These are phyloP conservation scores for Mycena metata DNA, from an alignment of 768 basidiomycete species.

Conservation along the genomic window DNA sequence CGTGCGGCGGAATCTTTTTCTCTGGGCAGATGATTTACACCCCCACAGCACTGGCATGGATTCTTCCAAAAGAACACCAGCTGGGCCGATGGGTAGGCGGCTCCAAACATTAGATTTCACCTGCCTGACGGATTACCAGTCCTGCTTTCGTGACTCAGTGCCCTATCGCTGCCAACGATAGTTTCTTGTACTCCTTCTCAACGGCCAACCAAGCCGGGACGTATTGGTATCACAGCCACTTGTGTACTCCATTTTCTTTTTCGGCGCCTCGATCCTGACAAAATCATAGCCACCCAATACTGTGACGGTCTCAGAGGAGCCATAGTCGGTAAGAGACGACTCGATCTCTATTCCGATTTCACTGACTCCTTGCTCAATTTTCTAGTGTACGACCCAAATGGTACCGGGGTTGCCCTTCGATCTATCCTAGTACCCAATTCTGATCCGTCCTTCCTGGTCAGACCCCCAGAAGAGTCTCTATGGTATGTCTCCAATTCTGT, in stretches of 20 bases:
- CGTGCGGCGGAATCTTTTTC: not conserved
- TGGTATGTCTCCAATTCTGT: not conserved
- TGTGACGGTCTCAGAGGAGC: slow-evolving; percentile 63
- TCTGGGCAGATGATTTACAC: not conserved
- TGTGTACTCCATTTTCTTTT: slow-evolving; percentile 5
- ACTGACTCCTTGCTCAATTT: no score
- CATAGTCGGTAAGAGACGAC: slow-evolving; percentile 39
- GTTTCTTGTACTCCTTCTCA: slow-evolving; percentile 50
- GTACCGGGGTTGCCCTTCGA: no score
- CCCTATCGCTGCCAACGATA: slow-evolving; percentile 48
- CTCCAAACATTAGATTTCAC: slow-evolving; percentile 40
- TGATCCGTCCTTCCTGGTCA: no score
- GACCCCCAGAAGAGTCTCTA: slow-evolving; percentile 45
- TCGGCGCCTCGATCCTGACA: not conserved
- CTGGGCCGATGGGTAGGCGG: slow-evolving; percentile 50
- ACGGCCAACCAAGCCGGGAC: slow-evolving; percentile 46
- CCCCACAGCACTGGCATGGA: slow-evolving; percentile 58
- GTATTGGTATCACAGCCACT: slow-evolving; percentile 28
- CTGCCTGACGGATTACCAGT: slow-evolving; percentile 37
- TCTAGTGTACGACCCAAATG: slow-evolving; percentile 50
- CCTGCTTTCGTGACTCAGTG: slow-evolving; percentile 51
- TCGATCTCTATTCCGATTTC: no score
- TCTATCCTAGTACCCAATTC: no score
- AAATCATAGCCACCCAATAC: slow-evolving; percentile 51
- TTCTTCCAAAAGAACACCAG: slow-evolving; percentile 49